Evolutionary conservation across 1,139 yeast genomes (phyloP), one percentile per base, ranked within the genome.

Genomic region (Sugiyamaella grinbergsii): DNA sequence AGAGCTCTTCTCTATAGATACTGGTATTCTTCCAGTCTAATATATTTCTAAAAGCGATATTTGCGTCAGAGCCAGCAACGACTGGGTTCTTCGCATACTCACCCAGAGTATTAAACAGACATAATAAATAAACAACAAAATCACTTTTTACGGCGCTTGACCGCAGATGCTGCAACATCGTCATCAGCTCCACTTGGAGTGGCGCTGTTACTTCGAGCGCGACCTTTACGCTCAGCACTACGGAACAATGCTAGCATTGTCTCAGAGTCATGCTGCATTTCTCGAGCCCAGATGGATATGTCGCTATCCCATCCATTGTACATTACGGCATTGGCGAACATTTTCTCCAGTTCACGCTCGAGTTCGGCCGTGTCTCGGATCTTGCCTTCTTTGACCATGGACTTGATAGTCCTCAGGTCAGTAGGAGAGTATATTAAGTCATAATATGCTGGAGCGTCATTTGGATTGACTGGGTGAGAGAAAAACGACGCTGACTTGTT

Each of bases 271-370:
- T 56, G 56, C 56, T 67, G 70, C 93, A 86, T 85, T 56, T 81
- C 86, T 54, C 78, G 71, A 0, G 90, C 80, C 74, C 87, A 77
- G 38, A 70, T 69, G 23, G 79, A 80, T 60, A 84, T 75, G 53
- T 83, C 88, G 33, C 82, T 79, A 57, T 79, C 82, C 57, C 80
- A 77, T 54, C 80, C 79, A 65, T 86, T 87, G 67, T 83, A 86
- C 94, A 87, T 86, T 13, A 85, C 78, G 31, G 93, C 87, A 66
- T 87, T 87, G 47, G 93, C 86, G 70, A 84, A 85, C 94, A 87
- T 85, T 50, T 83, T 71, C 73, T 83, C 78, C 36, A 87, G 71
- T 55, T 84, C 88, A 51, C 85, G 72, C 60, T 86, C 90, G 23
- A 87, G 70, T 52, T 83, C 82, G 23, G 66, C 70, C 6, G 70